Evolutionary conservation across 169 alveolate species (phyloP).

Genomic region (Plasmodium berghei): DNA sequence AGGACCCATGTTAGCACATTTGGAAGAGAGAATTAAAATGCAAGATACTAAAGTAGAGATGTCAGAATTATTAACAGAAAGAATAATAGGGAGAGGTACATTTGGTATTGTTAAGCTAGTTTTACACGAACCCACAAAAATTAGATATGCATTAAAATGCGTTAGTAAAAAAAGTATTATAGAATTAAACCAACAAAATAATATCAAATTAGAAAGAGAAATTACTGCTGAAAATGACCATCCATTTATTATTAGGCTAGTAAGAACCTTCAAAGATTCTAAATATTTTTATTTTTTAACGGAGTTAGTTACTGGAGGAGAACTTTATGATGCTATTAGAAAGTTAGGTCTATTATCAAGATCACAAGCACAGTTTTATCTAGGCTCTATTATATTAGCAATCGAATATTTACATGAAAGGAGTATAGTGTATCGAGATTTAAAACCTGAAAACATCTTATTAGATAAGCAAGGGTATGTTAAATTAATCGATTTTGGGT

Average conservation of each 20-base stretch:
- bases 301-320: conserved; percentile 95
- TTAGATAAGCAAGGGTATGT: conserved; percentile 96
- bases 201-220: conserved; percentile 92
- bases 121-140: conserved; percentile 85
- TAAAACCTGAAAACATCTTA: conserved; percentile 98
- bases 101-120: conserved; percentile 94
- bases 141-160: conserved; percentile 93
- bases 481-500: conserved; percentile 96
- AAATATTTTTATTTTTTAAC: conserved; percentile 92
- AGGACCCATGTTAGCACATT: conserved; percentile 91
- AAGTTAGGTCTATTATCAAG: conserved; percentile 91
- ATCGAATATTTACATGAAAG: conserved; percentile 94
- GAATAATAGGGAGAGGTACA: conserved; percentile 92
- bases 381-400: conserved; percentile 92
- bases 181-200: conserved; percentile 89
- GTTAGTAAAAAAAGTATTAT: conserved; percentile 88
- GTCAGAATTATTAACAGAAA: conserved; percentile 87
- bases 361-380: conserved; percentile 93
- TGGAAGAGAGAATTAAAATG: conserved; percentile 92
- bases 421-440: conserved; percentile 94
- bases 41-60: conserved; percentile 92
- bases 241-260: conserved; percentile 93
- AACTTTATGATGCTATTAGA: conserved; percentile 94
- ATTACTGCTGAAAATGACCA: conserved; percentile 96
- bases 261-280: conserved; percentile 93